Conservation (phyloP, 805 yeast species). For the Metschnikowia koreensis region DNA sequence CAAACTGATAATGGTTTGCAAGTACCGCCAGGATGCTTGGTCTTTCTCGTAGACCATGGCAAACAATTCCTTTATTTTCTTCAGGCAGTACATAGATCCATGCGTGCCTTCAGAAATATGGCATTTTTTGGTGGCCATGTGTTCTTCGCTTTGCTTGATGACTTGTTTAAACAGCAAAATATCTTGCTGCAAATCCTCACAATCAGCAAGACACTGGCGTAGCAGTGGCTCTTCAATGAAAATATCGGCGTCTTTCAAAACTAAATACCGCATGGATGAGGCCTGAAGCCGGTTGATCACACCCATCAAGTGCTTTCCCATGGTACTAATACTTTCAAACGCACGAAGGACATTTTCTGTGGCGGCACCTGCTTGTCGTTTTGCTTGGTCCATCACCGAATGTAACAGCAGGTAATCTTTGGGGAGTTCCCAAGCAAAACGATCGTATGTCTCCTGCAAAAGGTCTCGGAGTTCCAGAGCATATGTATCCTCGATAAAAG, state of each 20-base stretch:
- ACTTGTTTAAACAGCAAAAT: background rate
- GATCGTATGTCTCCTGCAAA: background rate
- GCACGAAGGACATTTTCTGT: constrained; percentile 12
- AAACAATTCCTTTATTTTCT: background rate
- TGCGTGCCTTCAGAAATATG: background rate
- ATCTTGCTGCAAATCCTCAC: constrained; percentile 5
- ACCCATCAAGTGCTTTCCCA: constrained; percentile 7
- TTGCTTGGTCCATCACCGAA: constrained; percentile 3
- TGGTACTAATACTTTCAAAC: constrained; percentile 7
- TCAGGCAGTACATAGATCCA: background rate
- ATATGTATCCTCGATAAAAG: background rate
- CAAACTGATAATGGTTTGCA: background rate
- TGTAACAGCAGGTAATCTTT: background rate
- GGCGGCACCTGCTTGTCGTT: constrained; percentile 4
- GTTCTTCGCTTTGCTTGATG: background rate
- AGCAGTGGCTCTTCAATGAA: background rate
- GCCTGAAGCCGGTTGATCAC: constrained; percentile 14
- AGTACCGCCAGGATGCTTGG: background rate
- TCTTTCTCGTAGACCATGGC: constrained; percentile 1
- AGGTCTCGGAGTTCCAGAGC: background rate
- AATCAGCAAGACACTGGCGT: background rate
- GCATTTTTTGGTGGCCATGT: background rate
- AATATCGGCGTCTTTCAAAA: constrained; percentile 3
- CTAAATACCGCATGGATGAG: constrained; percentile 6
- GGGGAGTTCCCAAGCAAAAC: background rate